Base-by-base conservation (phyloP, 2,329 filamentous ascomycete species). In the Neocatenulostroma microsporum region DNA sequence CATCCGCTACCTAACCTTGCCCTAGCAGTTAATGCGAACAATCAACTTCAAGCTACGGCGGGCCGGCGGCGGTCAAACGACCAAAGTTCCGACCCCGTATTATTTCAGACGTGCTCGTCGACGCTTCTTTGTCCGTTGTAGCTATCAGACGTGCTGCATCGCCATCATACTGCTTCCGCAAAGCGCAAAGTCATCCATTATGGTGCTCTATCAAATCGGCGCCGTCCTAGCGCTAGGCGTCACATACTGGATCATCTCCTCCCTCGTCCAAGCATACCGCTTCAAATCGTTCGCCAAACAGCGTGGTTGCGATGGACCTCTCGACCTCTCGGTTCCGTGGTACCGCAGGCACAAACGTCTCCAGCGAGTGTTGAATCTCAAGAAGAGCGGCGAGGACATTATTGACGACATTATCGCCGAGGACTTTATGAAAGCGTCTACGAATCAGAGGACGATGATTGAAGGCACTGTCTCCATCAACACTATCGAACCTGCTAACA, bases 401-500 rank as follows among this genome's bases (percentile, higher is more conserved):
- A 30, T 52, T 9, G 47, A 50, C 34, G 45, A 50, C 24, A 41
- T 49, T 26, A 33, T 51, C 13, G 13, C 25, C 3, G 21, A 34
- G n/a, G 30, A 41, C 23, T 38, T 45, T 14, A 17, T 21, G 5
- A 24, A 34, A 3, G 12, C 9, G 3, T 19, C 9, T 11, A 49
- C 44, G 6, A 11, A 31, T 15, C 15, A 35, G 20, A 14, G 26
- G 15, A 37, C 10, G 5, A 30, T 30, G n/a, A 20, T 45, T 10
- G 43, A 49, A 20, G 42, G 48, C 3, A 35, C 23, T 8, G 25
- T 13, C 9, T 33, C 40, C n/a, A 29, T 48, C 15, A 19, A 40
- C 9, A 54, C 58, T 5, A 54, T 48, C 34, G 73, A 76, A 17
- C 56, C 55, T 8, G 64, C 64, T 10, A 78, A 78, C 44, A 60